Base-by-base conservation (phyloP, 208 protist species). In the Acanthamoeba lenticulata region DNA sequence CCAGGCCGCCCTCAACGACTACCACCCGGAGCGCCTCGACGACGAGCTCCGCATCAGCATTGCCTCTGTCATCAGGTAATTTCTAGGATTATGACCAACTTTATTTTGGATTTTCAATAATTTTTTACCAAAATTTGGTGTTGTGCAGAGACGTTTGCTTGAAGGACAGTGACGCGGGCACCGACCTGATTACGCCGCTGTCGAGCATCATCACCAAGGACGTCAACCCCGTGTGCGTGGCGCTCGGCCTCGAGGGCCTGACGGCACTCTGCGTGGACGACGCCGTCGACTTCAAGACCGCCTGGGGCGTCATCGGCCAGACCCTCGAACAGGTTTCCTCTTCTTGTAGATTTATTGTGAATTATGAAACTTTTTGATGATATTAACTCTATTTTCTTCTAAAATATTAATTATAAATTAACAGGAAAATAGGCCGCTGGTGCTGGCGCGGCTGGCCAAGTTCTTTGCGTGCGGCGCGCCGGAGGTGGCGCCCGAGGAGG, bases 121-220 rank as follows among this genome's bases (percentile, higher is more conserved):
- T 19, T 19, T 52, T 19, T 52, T 52, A 52, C 5, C 15, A 52
- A 19, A 52, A 52, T 52, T 15, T 52, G 45, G 9, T 34, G 60
- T 5, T 69, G 60, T 69, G 60, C 0, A 74, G 65, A 44, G 79
- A 89, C 38, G 79, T 89, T 19, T 89, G 79, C 21, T 29, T 89
- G 2, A 40, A 89, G 79, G 79, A 89, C 38, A 65, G 47, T 44
- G 79, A 89, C n/a, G 24, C 47, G 32, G 79, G 79, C 45, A 34
- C 57, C n/a, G 79, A 89, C n/a, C 32, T 89, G 79, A 89, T 89
- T 34, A 60, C 79, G 21, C 38, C 79, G 17, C 79, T 89, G 2
- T 89, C 79, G 52, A 89, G 52, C 52, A 15, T 89, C 52, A 89
- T 89, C 32, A 60, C 79, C 27, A 89, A 89, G 79, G 79, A 89